These are phyloP conservation scores for Geotrichum reessii DNA, from an alignment of 1,139 yeast genomes.

Conservation along the genomic window DNA sequence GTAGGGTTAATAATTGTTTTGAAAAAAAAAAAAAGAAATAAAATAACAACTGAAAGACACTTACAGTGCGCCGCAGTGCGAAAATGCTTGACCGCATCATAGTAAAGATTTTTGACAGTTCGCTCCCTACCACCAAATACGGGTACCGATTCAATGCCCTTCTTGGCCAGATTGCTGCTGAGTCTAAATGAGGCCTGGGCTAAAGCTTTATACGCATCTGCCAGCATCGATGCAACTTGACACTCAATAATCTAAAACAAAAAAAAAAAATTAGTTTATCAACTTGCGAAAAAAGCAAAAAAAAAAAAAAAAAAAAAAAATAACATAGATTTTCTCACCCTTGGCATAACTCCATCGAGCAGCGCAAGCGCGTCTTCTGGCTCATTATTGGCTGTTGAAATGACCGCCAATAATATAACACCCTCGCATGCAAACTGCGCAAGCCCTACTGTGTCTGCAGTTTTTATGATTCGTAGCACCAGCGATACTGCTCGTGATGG, in stretches of 20 bases:
- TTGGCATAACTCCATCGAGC: constrained; percentile 28
- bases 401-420: constrained; percentile 24
- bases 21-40: neutral
- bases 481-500: constrained; percentile 25
- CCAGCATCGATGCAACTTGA: neutral
- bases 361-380: constrained; percentile 26
- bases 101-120: neutral
- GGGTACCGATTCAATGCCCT: neutral
- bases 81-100: neutral
- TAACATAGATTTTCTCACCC: constrained; percentile 10
- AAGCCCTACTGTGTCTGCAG: constrained; percentile 26
- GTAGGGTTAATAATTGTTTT: neutral
- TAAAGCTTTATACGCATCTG: neutral
- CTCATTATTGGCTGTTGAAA: constrained; percentile 23
- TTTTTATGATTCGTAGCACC: constrained; percentile 22
- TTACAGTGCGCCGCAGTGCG: neutral
- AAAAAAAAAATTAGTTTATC: neutral
- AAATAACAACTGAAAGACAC: too few relatives aligned
- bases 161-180: neutral
- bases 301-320: neutral
- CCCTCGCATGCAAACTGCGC: constrained; percentile 27
- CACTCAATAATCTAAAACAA: neutral
- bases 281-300: neutral
- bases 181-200: neutral
- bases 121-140: neutral